A percentile compares a stretch with the other conserved stretches of the same genome.
These are phyloP conservation scores for Aurifilum marmelostoma DNA, from an alignment of 2,329 filamentous ascomycete genomes.

Conservation along the genomic window DNA sequence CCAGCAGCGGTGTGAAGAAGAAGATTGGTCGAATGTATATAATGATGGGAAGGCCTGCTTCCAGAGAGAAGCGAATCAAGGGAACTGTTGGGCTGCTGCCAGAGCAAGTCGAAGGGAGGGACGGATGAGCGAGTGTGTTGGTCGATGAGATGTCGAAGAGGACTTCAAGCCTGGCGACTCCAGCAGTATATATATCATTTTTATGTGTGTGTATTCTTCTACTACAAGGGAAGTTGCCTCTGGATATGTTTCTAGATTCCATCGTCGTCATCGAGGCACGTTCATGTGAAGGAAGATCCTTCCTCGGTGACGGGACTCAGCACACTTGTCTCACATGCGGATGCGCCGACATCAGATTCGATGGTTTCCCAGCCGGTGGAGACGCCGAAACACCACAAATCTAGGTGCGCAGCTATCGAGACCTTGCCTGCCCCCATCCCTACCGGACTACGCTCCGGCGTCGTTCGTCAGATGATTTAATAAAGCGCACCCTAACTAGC, in stretches of 20 bases:
- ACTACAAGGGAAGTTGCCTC: not conserved
- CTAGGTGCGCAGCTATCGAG: not conserved
- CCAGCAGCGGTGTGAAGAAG: not conserved
- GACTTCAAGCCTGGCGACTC: not conserved
- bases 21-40: not conserved
- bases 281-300: not conserved
- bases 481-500: not conserved
- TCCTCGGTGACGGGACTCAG: not conserved
- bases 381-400: not conserved
- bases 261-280: not conserved
- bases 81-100: not conserved
- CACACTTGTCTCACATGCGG: not conserved
- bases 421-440: not conserved
- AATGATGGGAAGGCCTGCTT: conserved; percentile 1
- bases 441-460: not conserved
- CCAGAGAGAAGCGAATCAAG: not conserved
- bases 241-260: not conserved
- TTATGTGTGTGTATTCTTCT: not conserved
- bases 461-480: not conserved
- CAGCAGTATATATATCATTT: not conserved
- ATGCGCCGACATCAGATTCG: not conserved
- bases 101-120: not conserved
- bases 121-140: not conserved
- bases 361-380: not conserved
- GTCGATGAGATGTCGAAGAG: not conserved